A percentile compares a stretch with the other conserved stretches of the same genome.
Evolutionary conservation across 129 eudicot genomes (phyloP).

Genomic region (Rutidosis leptorrhynchoides): DNA sequence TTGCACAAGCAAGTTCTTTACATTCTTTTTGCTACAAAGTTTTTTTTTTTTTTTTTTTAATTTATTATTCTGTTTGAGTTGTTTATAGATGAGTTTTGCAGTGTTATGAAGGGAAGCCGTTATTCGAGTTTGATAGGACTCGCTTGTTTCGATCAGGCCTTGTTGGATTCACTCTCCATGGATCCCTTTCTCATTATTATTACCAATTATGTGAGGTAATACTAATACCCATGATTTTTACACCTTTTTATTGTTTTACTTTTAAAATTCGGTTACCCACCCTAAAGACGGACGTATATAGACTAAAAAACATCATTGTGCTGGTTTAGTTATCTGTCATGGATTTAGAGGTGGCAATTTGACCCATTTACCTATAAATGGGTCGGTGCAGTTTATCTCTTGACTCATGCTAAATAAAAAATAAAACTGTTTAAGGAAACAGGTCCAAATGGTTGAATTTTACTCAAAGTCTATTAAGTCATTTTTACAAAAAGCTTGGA

Average conservation of each 20-base stretch:
- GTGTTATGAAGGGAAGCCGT: conserved; percentile 97
- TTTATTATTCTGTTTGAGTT: background rate
- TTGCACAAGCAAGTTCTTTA: conserved; percentile 68
- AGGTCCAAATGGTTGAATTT: background rate
- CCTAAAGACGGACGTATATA: background rate
- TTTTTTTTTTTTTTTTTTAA: background rate
- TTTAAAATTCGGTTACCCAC: background rate
- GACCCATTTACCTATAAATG: background rate
- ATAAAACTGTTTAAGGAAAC: background rate
- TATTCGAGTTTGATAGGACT: conserved; percentile 81
- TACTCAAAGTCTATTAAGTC: background rate
- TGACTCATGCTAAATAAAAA: background rate
- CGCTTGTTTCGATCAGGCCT: conserved; percentile 96
- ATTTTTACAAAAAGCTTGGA: background rate
- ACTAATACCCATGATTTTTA: conserved; percentile 16
- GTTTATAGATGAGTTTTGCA: conserved; percentile 27
- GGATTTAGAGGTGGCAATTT: background rate
- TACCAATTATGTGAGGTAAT: conserved; percentile 90
- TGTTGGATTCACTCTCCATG: conserved; percentile 87
- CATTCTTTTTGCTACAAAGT: background rate
- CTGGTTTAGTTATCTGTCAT: background rate
- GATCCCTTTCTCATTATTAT: conserved; percentile 95
- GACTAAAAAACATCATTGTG: background rate
- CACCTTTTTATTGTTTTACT: background rate
- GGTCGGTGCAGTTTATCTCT: background rate